Evolutionary conservation across 768 basidiomycete genomes (phyloP), one percentile per base, ranked within the genome.

Genomic region (Lentinula boryana): DNA sequence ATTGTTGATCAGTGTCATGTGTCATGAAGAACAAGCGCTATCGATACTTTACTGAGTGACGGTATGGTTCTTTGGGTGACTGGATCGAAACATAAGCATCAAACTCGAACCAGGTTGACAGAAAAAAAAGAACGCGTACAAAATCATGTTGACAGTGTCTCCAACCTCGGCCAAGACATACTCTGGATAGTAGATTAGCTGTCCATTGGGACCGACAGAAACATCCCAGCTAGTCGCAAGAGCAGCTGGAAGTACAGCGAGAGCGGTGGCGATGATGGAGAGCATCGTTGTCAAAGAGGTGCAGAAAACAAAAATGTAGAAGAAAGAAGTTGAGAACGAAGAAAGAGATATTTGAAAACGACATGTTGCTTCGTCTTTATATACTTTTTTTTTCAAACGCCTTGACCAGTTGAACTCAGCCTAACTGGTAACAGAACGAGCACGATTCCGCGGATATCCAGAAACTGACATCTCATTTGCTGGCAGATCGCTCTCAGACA

Each of bases 31-130:
- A 8, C n/a, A 33, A 38, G 41, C 7, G 8, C 21, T 4, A 5
- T 4, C 2, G 18, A 27, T 15, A 33, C 62, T 65, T 65, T 23
- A 58, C 61, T 81, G 78, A 0, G 80, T 79, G 1, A 75, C 78
- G 2, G 80, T 76, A 58, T 84, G 81, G 62, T 79, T 78, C 64
- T 80, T 80, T 44, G 78, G 77, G 63, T 75, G 73, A 68, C 78
- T 80, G 51, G 31, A 43, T 48, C 46, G 43, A 58, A 70, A 73
- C 57, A 67, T 63, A 64, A 75, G 16, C 16, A 64, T 66, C 75
- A 77, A 84, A 83, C 35, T 66, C 71, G 64, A 84, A 84, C 43
- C 71, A 68, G n/a, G 84, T 16, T 23, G 3, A 27, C 15, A 21
- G 41, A 44, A 49, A 60, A 70, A 74, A 56, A 67, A 63, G 65